Conservation (phyloP, 345 rosid species). For the Aethionema arabicum region DNA sequence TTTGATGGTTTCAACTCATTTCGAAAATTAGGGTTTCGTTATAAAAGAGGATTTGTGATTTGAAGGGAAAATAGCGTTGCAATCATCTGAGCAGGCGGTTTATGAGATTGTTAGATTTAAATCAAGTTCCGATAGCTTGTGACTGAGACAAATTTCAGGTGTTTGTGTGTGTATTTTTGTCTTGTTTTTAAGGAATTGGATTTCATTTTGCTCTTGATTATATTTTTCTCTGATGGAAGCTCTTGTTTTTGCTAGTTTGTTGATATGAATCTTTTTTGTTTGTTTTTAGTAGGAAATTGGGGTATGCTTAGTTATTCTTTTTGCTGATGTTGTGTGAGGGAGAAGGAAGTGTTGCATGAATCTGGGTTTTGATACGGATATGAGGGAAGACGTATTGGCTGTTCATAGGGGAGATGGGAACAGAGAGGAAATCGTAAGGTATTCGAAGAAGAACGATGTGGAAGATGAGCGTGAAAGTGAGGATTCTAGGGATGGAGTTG, state of each 20-base stretch:
- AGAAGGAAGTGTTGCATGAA: conserved; percentile 4
- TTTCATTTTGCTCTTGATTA: not conserved
- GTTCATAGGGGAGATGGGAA: conserved; percentile 30
- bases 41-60: conserved; percentile 1
- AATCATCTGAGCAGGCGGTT: not conserved
- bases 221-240: conserved; percentile 2
- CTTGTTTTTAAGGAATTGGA: not conserved
- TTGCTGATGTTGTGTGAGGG: conserved; percentile 28
- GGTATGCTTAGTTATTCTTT: conserved; percentile 10
- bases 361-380: conserved; percentile 16
- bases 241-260: not conserved
- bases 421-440: conserved; percentile 23
- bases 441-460: conserved; percentile 27
- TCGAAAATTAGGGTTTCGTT: conserved; percentile 27
- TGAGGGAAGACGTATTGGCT: conserved; percentile 37
- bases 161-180: not conserved
- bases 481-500: conserved; percentile 21
- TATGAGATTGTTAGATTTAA: conserved; percentile 3
- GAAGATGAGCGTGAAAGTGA: not conserved
- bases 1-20: conserved; percentile 6
- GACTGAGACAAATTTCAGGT: not conserved
- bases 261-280: not conserved
- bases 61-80: not conserved
- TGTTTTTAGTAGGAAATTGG: not conserved
- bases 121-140: conserved; percentile 1